Evolutionary conservation across 768 basidiomycete species (phyloP).

Genomic region (Naganishia randhawae): DNA sequence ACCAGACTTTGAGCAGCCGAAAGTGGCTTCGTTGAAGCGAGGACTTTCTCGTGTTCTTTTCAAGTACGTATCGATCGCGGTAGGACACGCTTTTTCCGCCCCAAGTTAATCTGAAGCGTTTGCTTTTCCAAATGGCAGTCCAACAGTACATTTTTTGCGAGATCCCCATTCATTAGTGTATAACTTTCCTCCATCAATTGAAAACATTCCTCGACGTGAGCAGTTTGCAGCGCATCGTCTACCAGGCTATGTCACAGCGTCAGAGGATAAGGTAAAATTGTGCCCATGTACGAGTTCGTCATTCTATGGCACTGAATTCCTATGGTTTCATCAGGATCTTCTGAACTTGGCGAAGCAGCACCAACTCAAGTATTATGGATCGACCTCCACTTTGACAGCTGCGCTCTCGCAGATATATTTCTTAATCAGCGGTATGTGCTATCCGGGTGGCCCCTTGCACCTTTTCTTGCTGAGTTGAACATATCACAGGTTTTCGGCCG

Average conservation of each 20-base stretch:
- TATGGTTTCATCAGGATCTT: slow-evolving; percentile 58
- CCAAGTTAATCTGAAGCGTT: background rate
- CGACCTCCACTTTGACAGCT: slow-evolving; percentile 82
- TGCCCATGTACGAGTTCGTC: slow-evolving; percentile 52
- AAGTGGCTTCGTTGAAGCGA: slow-evolving; percentile 64
- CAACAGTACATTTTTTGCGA: slow-evolving; percentile 80
- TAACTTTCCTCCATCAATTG: slow-evolving; percentile 72
- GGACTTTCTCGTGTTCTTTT: slow-evolving; percentile 69
- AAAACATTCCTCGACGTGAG: slow-evolving; percentile 68
- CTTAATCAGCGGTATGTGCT: slow-evolving; percentile 62
- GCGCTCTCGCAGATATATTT: slow-evolving; percentile 85
- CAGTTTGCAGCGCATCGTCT: slow-evolving; percentile 83
- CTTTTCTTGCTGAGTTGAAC: slow-evolving; percentile 8
- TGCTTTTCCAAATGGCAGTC: slow-evolving; percentile 55
- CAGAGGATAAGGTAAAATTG: slow-evolving; percentile 57
- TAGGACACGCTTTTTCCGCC: slow-evolving; percentile 5
- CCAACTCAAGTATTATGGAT: slow-evolving; percentile 68
- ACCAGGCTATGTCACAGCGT: slow-evolving; percentile 70
- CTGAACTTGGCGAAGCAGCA: slow-evolving; percentile 61
- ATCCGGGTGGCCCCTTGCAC: background rate
- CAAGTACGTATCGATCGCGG: slow-evolving; percentile 58
- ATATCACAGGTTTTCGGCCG: slow-evolving; percentile 53
- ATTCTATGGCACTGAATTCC: background rate
- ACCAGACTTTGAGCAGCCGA: slow-evolving; percentile 33
- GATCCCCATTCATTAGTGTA: slow-evolving; percentile 81